Evolutionary conservation across 768 basidiomycete genomes (phyloP).

Genomic region (Phaeotremella fagi): DNA sequence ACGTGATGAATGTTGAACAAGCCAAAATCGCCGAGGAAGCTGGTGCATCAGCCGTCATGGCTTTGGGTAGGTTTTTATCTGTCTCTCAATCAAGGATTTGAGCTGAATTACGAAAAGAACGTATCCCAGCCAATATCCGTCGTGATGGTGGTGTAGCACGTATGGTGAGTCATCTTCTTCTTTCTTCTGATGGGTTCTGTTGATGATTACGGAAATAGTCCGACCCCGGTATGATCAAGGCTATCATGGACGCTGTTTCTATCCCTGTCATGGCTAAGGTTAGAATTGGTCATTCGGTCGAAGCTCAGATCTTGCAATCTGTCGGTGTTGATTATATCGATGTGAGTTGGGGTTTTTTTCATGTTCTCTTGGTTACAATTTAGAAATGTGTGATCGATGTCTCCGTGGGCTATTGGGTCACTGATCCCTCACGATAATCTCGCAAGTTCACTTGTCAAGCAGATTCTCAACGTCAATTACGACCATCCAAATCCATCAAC

Average conservation of each 20-base stretch:
- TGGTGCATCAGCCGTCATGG: conserved; percentile 96
- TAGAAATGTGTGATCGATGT: no score
- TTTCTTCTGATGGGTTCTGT: neutral
- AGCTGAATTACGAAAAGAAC: conserved; percentile 52
- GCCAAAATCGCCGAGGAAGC: conserved; percentile 96
- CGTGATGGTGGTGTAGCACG: conserved; percentile 87
- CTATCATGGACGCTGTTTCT: conserved; percentile 88
- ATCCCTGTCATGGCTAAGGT: conserved; percentile 90
- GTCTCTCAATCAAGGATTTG: neutral
- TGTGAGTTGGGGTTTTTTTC: conserved; percentile 21
- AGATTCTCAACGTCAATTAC: no score
- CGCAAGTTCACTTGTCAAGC: no score
- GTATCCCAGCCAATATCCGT: conserved; percentile 93
- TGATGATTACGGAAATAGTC: conserved; percentile 55
- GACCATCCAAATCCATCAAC: no score
- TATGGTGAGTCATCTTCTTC: conserved; percentile 62
- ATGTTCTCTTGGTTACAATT: no score
- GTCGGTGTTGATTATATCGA: conserved; percentile 83
- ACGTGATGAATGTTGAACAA: conserved; percentile 58
- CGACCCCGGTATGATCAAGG: conserved; percentile 93
- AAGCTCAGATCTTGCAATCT: conserved; percentile 94
- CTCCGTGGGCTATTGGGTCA: no score
- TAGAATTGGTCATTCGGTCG: conserved; percentile 95
- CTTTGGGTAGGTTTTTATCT: conserved; percentile 35
- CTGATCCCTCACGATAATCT: no score